Base-by-base conservation (phyloP, 179 eudicot species). In the Beta macrorhiza region DNA sequence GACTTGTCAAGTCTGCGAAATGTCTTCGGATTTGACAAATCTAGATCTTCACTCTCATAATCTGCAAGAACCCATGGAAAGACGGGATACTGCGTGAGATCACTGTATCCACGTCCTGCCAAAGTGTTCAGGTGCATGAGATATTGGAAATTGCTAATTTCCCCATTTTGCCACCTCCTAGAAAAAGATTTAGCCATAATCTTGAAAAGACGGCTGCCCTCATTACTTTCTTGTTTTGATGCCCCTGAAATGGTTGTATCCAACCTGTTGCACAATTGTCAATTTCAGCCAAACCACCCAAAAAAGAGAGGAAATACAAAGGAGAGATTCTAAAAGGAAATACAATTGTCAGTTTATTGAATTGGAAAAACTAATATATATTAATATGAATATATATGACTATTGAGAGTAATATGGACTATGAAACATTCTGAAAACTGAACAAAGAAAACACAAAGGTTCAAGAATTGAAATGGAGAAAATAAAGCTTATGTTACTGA, bases 21-120 rank as follows among this genome's bases (percentile, higher is more conserved):
- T 1, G 98, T 88, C 86, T 84, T 84, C 55, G 97, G 90, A 87
- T 91, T 90, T 76, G 92, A 80, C 56, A 97, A 89, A 78, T 94
- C 92, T 76, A 97, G 87, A 74, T 86, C 81, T 86, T 97, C 98
- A 87, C 98, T 97, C 83, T 93, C 98, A 77, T 97, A 97, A 85
- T 97, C 98, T 51, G 98, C 94, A 84, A 97, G 91, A 80, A 97
- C 90, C 99, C 99, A 97, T n/a, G 99, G 99, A 81, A 97, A 97
- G 67, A 97, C 99, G 58, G 99, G 99, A 88, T 97, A 97, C 85
- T 97, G 99, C 45, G 99, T 97, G 72, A 97, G 96, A 90, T 97
- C 99, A 88, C 98, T 97, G 84, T 97, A 97, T 76, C 99, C 99
- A 67, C 99, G 99, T 72, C 99, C 99, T 67, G 99, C 99, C 83